Evolutionary conservation across 495 filamentous ascomycete species (phyloP).

Genomic region (Xylaria castorea): DNA sequence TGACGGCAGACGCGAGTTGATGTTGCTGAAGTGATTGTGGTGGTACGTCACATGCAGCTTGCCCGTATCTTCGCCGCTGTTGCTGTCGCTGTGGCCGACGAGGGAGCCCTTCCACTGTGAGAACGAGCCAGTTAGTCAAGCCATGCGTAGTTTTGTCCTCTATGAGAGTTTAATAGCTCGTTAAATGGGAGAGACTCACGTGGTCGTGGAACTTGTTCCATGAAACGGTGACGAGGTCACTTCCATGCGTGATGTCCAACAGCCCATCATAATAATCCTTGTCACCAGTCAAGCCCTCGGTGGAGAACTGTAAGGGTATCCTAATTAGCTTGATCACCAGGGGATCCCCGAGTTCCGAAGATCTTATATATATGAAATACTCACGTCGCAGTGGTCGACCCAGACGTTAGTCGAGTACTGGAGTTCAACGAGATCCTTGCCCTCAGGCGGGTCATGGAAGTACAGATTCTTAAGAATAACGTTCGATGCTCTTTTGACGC

Average conservation of each 20-base stretch:
- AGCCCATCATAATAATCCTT: conserved; percentile 53
- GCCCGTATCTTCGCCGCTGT: conserved; percentile 51
- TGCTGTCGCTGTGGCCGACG: conserved; percentile 48
- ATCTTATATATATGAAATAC: background rate
- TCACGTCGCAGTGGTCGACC: conserved; percentile 59
- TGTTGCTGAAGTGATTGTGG: conserved; percentile 56
- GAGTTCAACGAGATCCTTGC: conserved; percentile 33
- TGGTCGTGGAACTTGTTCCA: conserved; percentile 58
- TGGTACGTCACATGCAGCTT: conserved; percentile 56
- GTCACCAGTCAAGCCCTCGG: conserved; percentile 36
- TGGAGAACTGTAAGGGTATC: conserved; percentile 43
- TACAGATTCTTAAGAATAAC: conserved; percentile 33
- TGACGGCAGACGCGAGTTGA: conserved; percentile 53
- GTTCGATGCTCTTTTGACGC: conserved; percentile 32
- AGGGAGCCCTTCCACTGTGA: conserved; percentile 59
- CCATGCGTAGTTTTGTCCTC: background rate
- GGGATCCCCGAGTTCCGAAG: background rate
- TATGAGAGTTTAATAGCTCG: background rate
- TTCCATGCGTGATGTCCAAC: conserved; percentile 55
- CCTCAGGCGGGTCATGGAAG: conserved; percentile 29
- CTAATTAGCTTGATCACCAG: background rate
- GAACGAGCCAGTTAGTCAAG: conserved; percentile 34
- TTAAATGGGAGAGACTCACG: conserved; percentile 35
- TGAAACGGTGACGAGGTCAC: conserved; percentile 59
- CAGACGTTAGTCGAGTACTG: conserved; percentile 58